Evolutionary conservation across 331 rosid genomes (phyloP).

Genomic region (Rhamnella rubrinervis): DNA sequence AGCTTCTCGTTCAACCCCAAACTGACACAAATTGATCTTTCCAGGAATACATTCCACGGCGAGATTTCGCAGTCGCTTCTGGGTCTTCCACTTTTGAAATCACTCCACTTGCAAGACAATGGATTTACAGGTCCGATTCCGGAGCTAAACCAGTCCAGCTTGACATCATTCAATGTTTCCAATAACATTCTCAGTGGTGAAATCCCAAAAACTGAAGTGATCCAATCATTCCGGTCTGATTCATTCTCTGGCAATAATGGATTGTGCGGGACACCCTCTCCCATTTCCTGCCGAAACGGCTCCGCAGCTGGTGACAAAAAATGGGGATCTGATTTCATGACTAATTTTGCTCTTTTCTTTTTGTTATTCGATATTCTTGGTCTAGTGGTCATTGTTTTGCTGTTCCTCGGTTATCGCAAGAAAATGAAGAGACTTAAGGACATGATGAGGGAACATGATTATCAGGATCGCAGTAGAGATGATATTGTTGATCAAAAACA

Average conservation of each 20-base stretch:
- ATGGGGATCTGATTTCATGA: background rate
- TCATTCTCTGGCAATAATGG: constrained; percentile 37
- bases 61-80: constrained; percentile 29
- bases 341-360: background rate
- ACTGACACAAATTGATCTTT: constrained; percentile 40
- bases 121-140: constrained; percentile 39
- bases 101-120: constrained; percentile 40
- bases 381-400: constrained; percentile 39
- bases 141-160: constrained; percentile 34
- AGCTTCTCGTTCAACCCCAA: constrained; percentile 34
- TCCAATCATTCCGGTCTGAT: constrained; percentile 20
- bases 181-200: constrained; percentile 40
- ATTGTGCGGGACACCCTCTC: constrained; percentile 38
- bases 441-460: constrained; percentile 28
- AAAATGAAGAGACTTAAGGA: constrained; percentile 44
- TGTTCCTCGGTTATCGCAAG: constrained; percentile 43
- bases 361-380: constrained; percentile 36
- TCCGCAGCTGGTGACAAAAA: background rate
- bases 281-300: background rate
- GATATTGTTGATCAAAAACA: too few species aligned
- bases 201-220: constrained; percentile 39
- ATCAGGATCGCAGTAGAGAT: background rate
- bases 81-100: constrained; percentile 32
- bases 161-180: constrained; percentile 42
- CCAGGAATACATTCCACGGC: constrained; percentile 34